These are phyloP conservation scores for Beta vulgaris DNA, from an alignment of 148 eudicot genomes.

Conservation along the genomic window DNA sequence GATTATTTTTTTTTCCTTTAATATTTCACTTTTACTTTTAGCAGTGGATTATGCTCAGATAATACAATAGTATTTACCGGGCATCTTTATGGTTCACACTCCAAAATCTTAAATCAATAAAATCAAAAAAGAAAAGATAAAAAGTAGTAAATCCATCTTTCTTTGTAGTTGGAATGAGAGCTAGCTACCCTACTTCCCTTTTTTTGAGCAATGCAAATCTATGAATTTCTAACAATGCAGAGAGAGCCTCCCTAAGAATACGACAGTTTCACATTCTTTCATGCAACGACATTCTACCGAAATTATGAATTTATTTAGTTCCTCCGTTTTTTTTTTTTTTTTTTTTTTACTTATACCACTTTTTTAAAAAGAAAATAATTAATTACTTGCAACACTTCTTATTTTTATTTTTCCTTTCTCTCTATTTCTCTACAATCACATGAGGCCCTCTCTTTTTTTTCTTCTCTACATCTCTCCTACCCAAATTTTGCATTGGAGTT, in stretches of 20 bases:
- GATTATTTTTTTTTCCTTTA: too few relatives aligned
- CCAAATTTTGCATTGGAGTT: too few relatives aligned
- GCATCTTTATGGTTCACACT: background rate
- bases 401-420: too few relatives aligned
- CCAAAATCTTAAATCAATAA: background rate
- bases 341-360: too few relatives aligned
- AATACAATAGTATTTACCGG: too few relatives aligned
- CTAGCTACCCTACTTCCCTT: background rate
- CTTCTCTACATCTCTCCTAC: too few relatives aligned
- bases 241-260: background rate
- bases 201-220: conserved; percentile 13
- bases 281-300: background rate
- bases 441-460: too few relatives aligned
- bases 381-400: too few relatives aligned
- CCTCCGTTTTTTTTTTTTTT: too few relatives aligned
- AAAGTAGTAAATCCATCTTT: background rate
- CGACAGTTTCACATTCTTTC: background rate
- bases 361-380: too few relatives aligned
- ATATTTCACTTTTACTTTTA: conserved; percentile 10
- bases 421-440: too few relatives aligned
- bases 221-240: background rate
- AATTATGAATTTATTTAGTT: too few relatives aligned
- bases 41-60: background rate
- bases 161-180: conserved; percentile 13
- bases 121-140: background rate